phyloP scores from a whole-genome alignment of 148 eudicot genomes.

The Oxyria digyna region DNA sequence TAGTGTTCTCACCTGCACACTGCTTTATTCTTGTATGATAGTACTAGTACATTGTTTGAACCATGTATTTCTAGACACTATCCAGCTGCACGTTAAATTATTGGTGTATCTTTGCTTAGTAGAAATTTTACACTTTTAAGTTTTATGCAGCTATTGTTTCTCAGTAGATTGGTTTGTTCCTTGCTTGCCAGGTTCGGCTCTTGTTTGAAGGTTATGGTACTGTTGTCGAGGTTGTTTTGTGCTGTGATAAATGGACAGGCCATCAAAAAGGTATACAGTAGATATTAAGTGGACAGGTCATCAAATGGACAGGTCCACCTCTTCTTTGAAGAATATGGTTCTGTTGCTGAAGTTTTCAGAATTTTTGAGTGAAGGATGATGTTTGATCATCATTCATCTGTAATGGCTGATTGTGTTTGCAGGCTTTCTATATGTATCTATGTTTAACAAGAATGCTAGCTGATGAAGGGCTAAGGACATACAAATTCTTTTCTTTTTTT shows the following conservation, averaged over 20 bases:
- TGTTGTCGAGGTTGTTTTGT: slow-evolving; percentile 52
- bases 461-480: neutral
- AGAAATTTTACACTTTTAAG: neutral
- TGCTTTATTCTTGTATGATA: neutral
- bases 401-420: neutral
- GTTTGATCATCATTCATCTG: neutral
- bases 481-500: neutral
- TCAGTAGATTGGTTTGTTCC: neutral
- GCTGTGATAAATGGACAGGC: slow-evolving; percentile 41
- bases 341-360: too few relatives aligned
- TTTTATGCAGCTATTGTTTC: neutral
- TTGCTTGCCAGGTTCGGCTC: slow-evolving; percentile 23
- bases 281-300: neutral
- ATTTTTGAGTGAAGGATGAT: neutral
- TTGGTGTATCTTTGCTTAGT: too few relatives aligned
- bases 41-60: neutral
- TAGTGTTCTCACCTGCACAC: neutral
- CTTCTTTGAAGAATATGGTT: too few relatives aligned
- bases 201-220: slow-evolving; percentile 53
- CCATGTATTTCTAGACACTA: neutral
- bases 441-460: neutral
- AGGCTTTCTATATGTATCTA: neutral
- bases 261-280: slow-evolving; percentile 37
- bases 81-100: neutral
- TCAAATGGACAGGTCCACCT: too few relatives aligned